Conservation (phyloP, 2,329 filamentous ascomycete genomes). For the Fusarium tricinctum region DNA sequence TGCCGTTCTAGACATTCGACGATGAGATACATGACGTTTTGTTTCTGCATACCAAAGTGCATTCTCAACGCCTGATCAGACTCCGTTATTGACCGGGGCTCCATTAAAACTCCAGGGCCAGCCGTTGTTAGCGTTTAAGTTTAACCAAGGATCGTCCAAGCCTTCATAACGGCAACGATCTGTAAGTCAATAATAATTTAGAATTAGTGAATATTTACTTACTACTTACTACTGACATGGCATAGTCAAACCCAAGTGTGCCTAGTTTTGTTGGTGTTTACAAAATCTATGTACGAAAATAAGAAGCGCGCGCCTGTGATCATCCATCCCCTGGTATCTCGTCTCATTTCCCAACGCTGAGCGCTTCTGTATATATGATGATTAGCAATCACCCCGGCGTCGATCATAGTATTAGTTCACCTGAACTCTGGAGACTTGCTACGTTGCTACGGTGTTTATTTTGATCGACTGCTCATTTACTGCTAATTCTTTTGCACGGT, state of each 20-base stretch:
- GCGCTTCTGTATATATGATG: slow-evolving; percentile 12
- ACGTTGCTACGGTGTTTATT: slow-evolving; percentile 7
- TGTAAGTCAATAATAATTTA: slow-evolving; percentile 6
- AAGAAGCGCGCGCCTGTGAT: slow-evolving; percentile 26
- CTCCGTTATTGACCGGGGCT: slow-evolving; percentile 11
- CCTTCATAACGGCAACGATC: background rate
- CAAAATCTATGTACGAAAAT: background rate
- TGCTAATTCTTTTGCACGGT: background rate
- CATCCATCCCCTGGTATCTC: slow-evolving; percentile 9
- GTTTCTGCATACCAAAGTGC: no score
- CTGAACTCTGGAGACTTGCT: slow-evolving; percentile 16
- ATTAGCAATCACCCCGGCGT: slow-evolving; percentile 23
- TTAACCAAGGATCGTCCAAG: background rate
- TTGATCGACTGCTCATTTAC: background rate
- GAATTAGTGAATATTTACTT: background rate
- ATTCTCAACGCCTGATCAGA: background rate
- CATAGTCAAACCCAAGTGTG: background rate
- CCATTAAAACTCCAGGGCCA: background rate
- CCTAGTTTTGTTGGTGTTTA: background rate
- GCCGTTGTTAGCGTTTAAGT: slow-evolving; percentile 22
- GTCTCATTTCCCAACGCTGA: slow-evolving; percentile 23
- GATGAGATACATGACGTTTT: background rate
- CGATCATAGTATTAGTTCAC: slow-evolving; percentile 24
- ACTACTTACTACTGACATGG: no score
- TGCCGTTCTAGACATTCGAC: background rate